Evolutionary conservation across 2,329 filamentous ascomycete species (phyloP).

Genomic region (Cladosporium sp.): DNA sequence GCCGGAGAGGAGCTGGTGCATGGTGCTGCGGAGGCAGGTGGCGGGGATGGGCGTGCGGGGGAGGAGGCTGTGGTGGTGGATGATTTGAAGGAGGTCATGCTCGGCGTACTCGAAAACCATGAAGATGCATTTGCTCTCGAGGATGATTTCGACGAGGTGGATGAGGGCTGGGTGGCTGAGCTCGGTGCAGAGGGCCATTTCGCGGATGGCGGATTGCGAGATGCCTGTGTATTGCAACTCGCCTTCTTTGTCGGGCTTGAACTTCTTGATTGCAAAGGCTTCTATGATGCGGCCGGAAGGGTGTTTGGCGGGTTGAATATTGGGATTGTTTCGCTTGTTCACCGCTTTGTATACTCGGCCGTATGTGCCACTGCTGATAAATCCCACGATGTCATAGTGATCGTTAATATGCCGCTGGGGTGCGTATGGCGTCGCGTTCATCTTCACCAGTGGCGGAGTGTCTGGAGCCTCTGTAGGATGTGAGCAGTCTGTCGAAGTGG

Average conservation of each 20-base stretch:
- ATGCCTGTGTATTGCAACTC: slow-evolving; percentile 97
- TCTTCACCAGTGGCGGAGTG: slow-evolving; percentile 25
- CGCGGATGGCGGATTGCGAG: slow-evolving; percentile 91
- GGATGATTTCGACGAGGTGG: slow-evolving; percentile 84
- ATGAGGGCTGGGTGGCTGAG: slow-evolving; percentile 85
- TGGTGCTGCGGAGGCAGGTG: slow-evolving; percentile 81
- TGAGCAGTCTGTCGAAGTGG: not conserved
- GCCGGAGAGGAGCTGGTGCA: slow-evolving; percentile 93
- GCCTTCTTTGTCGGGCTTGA: slow-evolving; percentile 98
- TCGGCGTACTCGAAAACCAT: slow-evolving; percentile 99
- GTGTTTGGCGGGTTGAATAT: slow-evolving; percentile 21
- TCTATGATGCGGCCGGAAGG: slow-evolving; percentile 44
- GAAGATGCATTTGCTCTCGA: slow-evolving; percentile 98
- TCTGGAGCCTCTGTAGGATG: slow-evolving; percentile 8
- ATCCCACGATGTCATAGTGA: slow-evolving; percentile 92
- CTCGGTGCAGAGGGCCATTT: slow-evolving; percentile 96
- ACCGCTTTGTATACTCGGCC: slow-evolving; percentile 95
- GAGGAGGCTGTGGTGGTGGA: slow-evolving; percentile 92
- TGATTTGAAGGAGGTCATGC: slow-evolving; percentile 94
- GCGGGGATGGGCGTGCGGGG: slow-evolving; percentile 83
- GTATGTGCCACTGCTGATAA: slow-evolving; percentile 97
- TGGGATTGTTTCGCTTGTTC: slow-evolving; percentile 69
- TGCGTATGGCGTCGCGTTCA: slow-evolving; percentile 42
- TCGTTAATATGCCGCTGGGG: slow-evolving; percentile 84
- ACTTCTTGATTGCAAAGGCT: slow-evolving; percentile 98